Base-by-base conservation (phyloP, 352 stramenopile genomes). In the Phytophthora niederhauseri region DNA sequence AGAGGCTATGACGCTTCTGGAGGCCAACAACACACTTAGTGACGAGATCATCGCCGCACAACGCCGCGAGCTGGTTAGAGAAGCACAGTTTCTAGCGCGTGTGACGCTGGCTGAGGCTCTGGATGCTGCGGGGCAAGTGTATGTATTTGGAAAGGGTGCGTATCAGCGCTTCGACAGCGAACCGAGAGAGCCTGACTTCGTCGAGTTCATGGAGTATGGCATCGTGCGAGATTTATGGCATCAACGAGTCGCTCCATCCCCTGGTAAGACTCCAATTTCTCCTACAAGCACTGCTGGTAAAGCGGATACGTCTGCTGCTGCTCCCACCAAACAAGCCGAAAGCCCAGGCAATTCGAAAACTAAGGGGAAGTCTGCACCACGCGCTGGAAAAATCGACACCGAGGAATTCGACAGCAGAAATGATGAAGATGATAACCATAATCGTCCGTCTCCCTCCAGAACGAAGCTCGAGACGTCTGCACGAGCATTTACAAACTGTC, bases 141-240 rank as follows among this genome's bases (percentile, higher is more conserved):
- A 95, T 46, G 67, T 91, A 22, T 94, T 95, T 36, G 85, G 87
- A 3, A 90, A 85, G 63, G 87, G 85, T 26, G 62, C 81, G 0
- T 86, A 89, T 43, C 71, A 83, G 20, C 79, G 84, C 9, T 90
- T 94, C 30, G 84, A 94, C 31, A 80, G 80, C 4, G 77, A 88
- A 0, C 70, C 81, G 2, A 68, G 78, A 9, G 62, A 78, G 20
- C 81, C 81, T 7, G 87, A 94, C 24, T 91, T 90, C 57, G 70
- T 88, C 45, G 87, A 94, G 19, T 93, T 91, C 53, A 89, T 92
- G 75, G 81, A 92, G 14, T 93, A 89, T 60, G 73, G 80, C 4
- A 48, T 73, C 20, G 53, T 94, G 14, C 68, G 76, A 26, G 64
- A 85, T 45, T 56, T 94, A 5, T 94, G 85, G 83, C 71, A 75